Conservation (phyloP, 2,329 filamentous ascomycete species). For the Lanzia echinophila region DNA sequence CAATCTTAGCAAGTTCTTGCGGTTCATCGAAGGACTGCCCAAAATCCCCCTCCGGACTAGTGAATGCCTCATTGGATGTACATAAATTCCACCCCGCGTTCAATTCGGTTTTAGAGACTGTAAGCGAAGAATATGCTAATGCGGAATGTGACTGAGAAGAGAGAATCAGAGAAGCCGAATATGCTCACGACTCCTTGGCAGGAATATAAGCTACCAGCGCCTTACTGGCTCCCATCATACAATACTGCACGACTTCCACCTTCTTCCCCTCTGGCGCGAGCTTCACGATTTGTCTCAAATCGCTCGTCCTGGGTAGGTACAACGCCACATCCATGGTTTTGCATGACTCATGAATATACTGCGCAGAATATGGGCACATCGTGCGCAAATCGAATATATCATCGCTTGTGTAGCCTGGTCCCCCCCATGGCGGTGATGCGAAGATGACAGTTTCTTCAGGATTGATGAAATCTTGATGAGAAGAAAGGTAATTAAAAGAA, state of each 20-base stretch:
- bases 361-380: conserved; percentile 82
- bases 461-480: conserved; percentile 19
- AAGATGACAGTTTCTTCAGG: conserved; percentile 46
- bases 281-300: conserved; percentile 69
- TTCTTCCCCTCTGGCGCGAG: conserved; percentile 45
- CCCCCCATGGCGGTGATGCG: conserved; percentile 69
- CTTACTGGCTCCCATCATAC: conserved; percentile 84
- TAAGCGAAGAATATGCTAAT: background rate
- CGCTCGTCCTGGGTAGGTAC: conserved; percentile 79
- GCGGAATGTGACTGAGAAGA: background rate
- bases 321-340: conserved; percentile 57
- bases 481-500: conserved; percentile 52
- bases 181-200: conserved; percentile 6
- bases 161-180: background rate
- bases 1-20: too few species aligned
- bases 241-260: conserved; percentile 80
- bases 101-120: background rate
- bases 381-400: conserved; percentile 74
- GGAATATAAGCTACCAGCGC: conserved; percentile 61
- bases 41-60: too few species aligned
- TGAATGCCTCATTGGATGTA: too few species aligned
- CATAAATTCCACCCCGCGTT: too few species aligned
- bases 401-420: conserved; percentile 55
- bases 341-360: conserved; percentile 56
- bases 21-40: too few species aligned